A percentile compares a stretch with the other conserved stretches of the same genome.
These are phyloP conservation scores for Candida nemodendra DNA, from an alignment of 805 yeast genomes.

Conservation along the genomic window DNA sequence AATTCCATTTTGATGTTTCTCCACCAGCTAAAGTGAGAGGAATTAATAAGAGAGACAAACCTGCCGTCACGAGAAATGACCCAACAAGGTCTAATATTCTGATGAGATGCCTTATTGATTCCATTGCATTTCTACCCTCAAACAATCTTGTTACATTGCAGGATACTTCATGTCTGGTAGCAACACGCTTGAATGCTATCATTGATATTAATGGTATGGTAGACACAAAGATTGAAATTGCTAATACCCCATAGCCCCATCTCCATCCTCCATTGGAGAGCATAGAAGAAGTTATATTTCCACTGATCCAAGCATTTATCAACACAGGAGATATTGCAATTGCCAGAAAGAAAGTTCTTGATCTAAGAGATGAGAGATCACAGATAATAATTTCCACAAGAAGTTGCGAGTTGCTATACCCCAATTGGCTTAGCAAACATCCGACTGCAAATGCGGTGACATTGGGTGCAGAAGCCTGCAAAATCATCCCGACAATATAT, in stretches of 20 bases:
- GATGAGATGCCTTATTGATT: neutral
- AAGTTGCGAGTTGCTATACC: neutral
- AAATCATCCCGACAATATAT: neutral
- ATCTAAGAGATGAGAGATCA: neutral
- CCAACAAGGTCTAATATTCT: neutral
- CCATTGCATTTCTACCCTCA: neutral
- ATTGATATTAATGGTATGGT: neutral
- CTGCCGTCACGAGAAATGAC: neutral
- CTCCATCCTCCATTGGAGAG: neutral
- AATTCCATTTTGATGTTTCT: neutral
- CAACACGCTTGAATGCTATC: neutral
- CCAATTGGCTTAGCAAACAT: neutral
- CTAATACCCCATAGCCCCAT: neutral
- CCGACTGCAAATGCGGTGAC: neutral
- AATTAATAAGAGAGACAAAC: neutral
- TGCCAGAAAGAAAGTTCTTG: neutral
- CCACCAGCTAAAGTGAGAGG: constrained; percentile 2
- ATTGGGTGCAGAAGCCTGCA: neutral
- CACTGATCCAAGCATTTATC: neutral
- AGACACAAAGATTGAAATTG: neutral
- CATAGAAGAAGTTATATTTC: neutral
- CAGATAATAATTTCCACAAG: neutral
- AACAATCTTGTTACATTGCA: neutral
- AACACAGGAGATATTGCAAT: neutral
- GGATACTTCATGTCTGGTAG: neutral